These are phyloP conservation scores for Favolaschia claudopus DNA, from an alignment of 768 basidiomycete species.

Conservation along the genomic window DNA sequence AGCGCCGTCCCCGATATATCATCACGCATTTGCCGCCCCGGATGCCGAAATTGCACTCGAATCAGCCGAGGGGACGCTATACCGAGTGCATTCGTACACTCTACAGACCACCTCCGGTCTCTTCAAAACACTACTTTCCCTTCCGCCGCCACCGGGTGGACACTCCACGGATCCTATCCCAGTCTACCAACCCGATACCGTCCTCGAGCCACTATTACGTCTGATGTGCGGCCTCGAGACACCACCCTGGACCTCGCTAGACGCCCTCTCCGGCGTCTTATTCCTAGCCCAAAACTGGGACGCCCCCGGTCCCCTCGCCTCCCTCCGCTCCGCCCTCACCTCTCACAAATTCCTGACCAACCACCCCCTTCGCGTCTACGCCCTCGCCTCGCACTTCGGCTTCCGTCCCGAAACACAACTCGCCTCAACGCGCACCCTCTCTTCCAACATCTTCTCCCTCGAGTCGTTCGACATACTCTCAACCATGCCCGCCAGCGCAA, in stretches of 20 bases:
- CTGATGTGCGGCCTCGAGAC: constrained; percentile 65
- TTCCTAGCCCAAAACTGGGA: constrained; percentile 76
- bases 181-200: constrained; percentile 50
- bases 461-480: constrained; percentile 51
- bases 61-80: constrained; percentile 46
- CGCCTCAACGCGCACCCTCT: constrained; percentile 65
- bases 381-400: constrained; percentile 65
- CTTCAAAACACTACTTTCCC: constrained; percentile 57
- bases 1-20: not conserved
- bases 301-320: constrained; percentile 64
- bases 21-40: constrained; percentile 22
- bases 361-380: constrained; percentile 59
- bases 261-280: constrained; percentile 61
- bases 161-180: constrained; percentile 41
- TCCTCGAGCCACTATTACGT: constrained; percentile 62
- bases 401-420: constrained; percentile 65
- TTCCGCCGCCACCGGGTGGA: constrained; percentile 52
- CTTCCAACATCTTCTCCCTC: constrained; percentile 55
- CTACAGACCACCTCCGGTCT: constrained; percentile 60
- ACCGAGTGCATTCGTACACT: constrained; percentile 56
- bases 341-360: constrained; percentile 54
- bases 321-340: constrained; percentile 59
- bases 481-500: constrained; percentile 57
- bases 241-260: constrained; percentile 55
- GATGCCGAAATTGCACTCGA: constrained; percentile 30